Evolutionary conservation across 2,329 filamentous ascomycete species (phyloP).

Genomic region (Ophiocordyceps unilateralis): DNA sequence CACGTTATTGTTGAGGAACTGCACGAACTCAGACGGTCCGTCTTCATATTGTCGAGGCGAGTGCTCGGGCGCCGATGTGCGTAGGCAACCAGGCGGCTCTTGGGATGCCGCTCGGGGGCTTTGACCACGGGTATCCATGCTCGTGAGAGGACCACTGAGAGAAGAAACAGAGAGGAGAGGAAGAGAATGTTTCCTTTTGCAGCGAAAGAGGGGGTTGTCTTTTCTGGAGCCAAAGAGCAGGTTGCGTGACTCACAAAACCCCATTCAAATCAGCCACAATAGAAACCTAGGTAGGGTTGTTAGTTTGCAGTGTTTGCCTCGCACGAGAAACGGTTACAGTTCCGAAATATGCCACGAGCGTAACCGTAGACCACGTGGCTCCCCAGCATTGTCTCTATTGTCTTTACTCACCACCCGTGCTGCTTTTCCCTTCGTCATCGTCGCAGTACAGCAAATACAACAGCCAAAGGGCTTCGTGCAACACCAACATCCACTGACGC

Average conservation of each 20-base stretch:
- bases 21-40: not conserved
- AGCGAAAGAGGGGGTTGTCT: too few relatives aligned
- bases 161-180: not conserved
- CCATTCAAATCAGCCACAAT: not conserved
- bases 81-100: too few relatives aligned
- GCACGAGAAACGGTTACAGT: not conserved
- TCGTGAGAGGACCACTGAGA: not conserved
- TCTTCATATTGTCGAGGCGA: not conserved
- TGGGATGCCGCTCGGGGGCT: not conserved
- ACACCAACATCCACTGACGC: not conserved
- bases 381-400: not conserved
- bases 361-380: not conserved
- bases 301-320: not conserved
- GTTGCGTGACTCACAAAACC: not conserved
- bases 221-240: too few relatives aligned
- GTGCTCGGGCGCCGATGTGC: too few relatives aligned
- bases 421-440: slow-evolving; percentile 6
- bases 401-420: not conserved
- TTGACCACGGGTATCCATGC: not conserved
- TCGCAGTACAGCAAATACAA: not conserved
- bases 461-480: not conserved
- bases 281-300: not conserved
- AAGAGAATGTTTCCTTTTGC: too few relatives aligned
- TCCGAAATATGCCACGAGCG: not conserved
- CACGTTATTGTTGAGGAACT: not conserved